Evolutionary conservation across 129 eudicot genomes (phyloP).

Genomic region (Artemisia annua): DNA sequence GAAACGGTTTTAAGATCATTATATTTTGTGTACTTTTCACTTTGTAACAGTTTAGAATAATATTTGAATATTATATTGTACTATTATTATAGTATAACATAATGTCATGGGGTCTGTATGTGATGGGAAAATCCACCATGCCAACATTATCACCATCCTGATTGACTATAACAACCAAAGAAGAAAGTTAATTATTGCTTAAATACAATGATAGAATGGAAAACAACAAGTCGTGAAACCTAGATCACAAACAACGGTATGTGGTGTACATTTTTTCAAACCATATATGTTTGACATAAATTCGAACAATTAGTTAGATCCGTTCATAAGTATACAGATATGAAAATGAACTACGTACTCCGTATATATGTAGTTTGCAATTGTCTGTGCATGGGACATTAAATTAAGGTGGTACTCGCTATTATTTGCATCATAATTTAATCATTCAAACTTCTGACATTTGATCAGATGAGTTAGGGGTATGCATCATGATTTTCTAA

Average conservation of each 20-base stretch:
- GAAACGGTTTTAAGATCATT: slow-evolving; percentile 12
- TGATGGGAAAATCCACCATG: slow-evolving; percentile 21
- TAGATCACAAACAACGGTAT: slow-evolving; percentile 10
- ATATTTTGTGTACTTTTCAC: slow-evolving; percentile 6
- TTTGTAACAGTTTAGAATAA: not conserved
- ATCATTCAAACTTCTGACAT: no score
- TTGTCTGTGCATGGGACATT: no score
- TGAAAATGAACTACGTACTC: no score
- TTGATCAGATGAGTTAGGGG: no score
- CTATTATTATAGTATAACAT: not conserved
- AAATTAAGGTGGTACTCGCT: no score
- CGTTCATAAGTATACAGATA: no score
- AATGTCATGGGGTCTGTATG: slow-evolving; percentile 21
- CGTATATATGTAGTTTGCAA: no score
- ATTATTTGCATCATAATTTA: no score
- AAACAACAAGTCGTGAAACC: slow-evolving; percentile 4
- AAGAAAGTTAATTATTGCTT: slow-evolving; percentile 1
- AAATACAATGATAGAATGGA: slow-evolving; percentile 11
- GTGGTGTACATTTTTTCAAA: slow-evolving; percentile 15
- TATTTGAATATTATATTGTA: not conserved
- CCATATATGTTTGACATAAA: not conserved
- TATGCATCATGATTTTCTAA: no score
- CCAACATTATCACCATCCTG: slow-evolving; percentile 25
- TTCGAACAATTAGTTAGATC: not conserved
- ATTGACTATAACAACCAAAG: slow-evolving; percentile 7